Base-by-base conservation (phyloP, 1,284 basidiomycete species). In the Apiotrichum sp. region DNA sequence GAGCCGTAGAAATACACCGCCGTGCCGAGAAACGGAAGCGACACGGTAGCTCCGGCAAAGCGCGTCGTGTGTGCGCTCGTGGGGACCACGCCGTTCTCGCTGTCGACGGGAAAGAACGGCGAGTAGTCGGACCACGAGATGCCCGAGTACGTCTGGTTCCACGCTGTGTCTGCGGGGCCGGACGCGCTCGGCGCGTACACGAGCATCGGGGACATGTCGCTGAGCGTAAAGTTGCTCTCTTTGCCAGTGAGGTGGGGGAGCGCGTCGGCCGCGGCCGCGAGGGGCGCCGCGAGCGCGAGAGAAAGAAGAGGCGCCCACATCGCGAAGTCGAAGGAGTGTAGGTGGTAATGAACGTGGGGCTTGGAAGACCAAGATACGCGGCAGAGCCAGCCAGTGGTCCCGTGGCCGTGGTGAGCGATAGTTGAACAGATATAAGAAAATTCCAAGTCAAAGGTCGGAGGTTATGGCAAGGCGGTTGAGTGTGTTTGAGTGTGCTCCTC, bases 181-280 rank as follows among this genome's bases (percentile, higher is more conserved):
- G 50, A 52, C 1, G 50, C 32, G 13, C 42, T 36, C 6, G 50
- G 50, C 11, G 34, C 11, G 46, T 53, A 53, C 3, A 11, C 36
- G 10, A 53, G n/a, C 45, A 53, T 47, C 31, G 52, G 45, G 6
- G 36, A 41, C 52, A 53, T 53, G 52, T 47, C 45, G 36, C 39
- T 41, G 39, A 53, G 14, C 9, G 36, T 52, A 6, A 46, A 38
- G 29, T 39, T 46, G 43, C 36, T 39, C 35, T 35, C n/a, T 22
- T 42, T 43, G 8, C 49, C 39, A 10, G 29, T 13, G 5, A 49
- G 47, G 29, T 40, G 47, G 3, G 50, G 35, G 34, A 45, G 34
- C 16, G 42, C 22, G 13, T 44, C 35, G 11, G 42, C 50, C 11
- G 33, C 41, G 1, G 41, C 8, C 4, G n/a, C 31, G 31, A 31